Conservation (phyloP, 345 rosid species). For the Eucalyptus pauciflora region DNA sequence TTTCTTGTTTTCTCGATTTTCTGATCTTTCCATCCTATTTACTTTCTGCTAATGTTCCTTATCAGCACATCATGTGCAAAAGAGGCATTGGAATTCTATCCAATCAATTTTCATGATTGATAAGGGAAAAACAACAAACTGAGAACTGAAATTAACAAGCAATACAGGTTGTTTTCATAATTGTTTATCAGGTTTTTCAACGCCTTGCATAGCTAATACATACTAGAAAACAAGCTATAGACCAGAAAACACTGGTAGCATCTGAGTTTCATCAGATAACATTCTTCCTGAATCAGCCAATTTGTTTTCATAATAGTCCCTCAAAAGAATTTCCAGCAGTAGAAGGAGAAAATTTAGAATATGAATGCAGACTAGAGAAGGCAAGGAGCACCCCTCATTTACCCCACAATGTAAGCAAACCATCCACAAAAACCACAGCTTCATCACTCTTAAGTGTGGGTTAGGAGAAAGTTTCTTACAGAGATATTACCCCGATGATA, state of each 20-base stretch:
- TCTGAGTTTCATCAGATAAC: neutral
- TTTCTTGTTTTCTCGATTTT: neutral
- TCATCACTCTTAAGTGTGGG: neutral
- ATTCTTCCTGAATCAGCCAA: neutral
- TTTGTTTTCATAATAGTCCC: neutral
- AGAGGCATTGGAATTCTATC: neutral
- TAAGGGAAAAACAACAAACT: neutral
- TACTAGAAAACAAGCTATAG: neutral
- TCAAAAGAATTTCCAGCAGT: neutral
- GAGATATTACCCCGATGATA: neutral
- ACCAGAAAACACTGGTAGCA: neutral
- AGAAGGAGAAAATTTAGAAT: neutral
- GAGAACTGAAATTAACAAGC: neutral
- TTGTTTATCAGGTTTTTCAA: neutral
- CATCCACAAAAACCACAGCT: neutral
- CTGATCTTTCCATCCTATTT: neutral
- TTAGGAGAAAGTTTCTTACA: neutral
- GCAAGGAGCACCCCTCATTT: neutral
- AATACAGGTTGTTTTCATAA: neutral
- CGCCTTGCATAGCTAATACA: neutral
- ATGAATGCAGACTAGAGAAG: neutral
- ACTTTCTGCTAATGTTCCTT: neutral
- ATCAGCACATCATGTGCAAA: neutral
- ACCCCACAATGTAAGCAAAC: neutral
- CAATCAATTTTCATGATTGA: neutral